Evolutionary conservation across 2,329 filamentous ascomycete species (phyloP), one percentile per base, ranked within the genome.

Genomic region (Coniochaeta sp.): DNA sequence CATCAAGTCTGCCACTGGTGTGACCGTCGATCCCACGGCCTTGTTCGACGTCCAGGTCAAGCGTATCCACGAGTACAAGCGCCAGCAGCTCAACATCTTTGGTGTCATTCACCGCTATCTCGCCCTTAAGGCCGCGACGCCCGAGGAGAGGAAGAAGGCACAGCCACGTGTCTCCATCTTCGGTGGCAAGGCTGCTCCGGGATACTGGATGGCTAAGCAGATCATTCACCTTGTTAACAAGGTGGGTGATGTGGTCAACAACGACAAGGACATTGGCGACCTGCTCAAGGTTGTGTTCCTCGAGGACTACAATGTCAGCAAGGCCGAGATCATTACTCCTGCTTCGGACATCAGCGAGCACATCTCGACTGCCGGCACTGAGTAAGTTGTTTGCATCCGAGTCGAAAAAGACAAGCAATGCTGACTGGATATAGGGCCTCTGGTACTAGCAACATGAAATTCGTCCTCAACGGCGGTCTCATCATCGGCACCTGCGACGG

Each of bases 131-230:
- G 79, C 82, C 31, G 83, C 96, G 86, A 82, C 79, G 22, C 76
- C 89, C 0, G 89, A 91, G 61, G 87, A 96, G 66, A 83, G 85
- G 59, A 92, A 95, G 78, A 94, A 94, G 73, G 78, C 89, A 55
- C 81, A 86, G 42, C 90, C 91, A 14, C 86, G 92, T 49, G 94
- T 97, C 9, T 94, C 88, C 52, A 95, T 99, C 68, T 97, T 99
- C 66, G 94, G 94, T 65, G 94, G 94, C 62, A 99, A 99, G 74
- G 94, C 94, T 24, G 94, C 94, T 2, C 94, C 94, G 0, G 94
- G 94, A 14, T 99, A 99, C 77, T 99, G 94, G 94, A 99, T 97
- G 94, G 94, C 94, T 32, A 99, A 99, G 81, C 95, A 94, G 35
- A 91, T 96, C 59, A 99, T 99, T 61, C 92, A 97, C 66, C 81